A percentile compares a stretch with the other conserved stretches of the same genome.
phyloP scores from a whole-genome alignment of 1,284 basidiomycete species.

The Trametes sp. region DNA sequence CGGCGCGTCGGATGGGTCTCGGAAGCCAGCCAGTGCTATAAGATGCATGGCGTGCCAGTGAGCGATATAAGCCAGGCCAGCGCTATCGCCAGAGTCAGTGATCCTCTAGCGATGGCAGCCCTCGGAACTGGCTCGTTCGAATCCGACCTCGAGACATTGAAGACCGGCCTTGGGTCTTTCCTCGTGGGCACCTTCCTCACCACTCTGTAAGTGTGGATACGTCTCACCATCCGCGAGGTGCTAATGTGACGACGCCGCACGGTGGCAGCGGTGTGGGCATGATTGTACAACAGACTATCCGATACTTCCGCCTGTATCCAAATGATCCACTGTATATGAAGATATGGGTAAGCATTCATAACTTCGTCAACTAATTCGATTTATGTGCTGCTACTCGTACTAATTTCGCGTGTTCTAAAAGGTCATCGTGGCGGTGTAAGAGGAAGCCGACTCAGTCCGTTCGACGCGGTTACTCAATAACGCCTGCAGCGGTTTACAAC shows the following conservation, averaged over 20 bases:
- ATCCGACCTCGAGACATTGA: background rate
- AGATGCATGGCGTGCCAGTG: background rate
- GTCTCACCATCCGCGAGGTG: no score
- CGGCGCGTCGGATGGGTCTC: background rate
- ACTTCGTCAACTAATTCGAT: background rate
- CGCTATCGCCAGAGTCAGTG: no score
- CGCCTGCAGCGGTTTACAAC: background rate
- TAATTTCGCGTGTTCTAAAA: no score
- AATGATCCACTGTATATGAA: conserved; percentile 7
- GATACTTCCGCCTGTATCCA: conserved; percentile 15
- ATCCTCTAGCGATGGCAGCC: background rate
- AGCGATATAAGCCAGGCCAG: no score
- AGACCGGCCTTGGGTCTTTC: conserved; percentile 2
- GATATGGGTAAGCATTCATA: background rate
- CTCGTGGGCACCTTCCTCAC: conserved; percentile 7
- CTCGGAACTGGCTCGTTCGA: background rate
- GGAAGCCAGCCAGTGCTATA: background rate
- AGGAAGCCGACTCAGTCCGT: background rate
- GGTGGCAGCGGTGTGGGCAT: conserved; percentile 6
- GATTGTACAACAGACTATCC: conserved; percentile 10
- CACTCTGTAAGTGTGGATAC: background rate
- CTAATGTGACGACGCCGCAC: no score
- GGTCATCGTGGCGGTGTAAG: background rate
- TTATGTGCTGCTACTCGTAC: no score
- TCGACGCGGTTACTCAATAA: background rate